Percentiles rank a stretch among this genome's conserved stretches.
These are phyloP conservation scores for Durio zibethinus DNA, from an alignment of 345 rosid genomes.

Conservation along the genomic window DNA sequence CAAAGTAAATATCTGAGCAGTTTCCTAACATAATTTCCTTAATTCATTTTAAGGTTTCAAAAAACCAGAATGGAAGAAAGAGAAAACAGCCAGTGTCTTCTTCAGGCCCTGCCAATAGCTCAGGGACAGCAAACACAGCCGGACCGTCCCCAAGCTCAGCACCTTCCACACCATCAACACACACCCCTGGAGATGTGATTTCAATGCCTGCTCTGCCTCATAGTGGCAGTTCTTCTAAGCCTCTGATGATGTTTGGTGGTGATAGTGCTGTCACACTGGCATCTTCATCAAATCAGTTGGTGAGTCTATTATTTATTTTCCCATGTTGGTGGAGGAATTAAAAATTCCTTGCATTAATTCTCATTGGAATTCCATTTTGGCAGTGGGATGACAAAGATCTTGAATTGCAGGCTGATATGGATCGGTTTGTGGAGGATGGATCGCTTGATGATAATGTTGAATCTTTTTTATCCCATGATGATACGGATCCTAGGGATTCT, in stretches of 20 bases:
- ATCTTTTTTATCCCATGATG: constrained; percentile 92
- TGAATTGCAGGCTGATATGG: constrained; percentile 94
- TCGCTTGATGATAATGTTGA: constrained; percentile 94
- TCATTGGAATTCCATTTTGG: constrained; percentile 50
- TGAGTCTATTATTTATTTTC: constrained; percentile 36
- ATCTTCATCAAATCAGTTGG: constrained; percentile 91
- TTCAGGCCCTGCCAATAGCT: constrained; percentile 98
- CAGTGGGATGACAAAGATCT: constrained; percentile 72
- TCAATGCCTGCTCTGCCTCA: constrained; percentile 88
- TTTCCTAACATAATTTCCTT: constrained; percentile 37
- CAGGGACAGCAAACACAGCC: constrained; percentile 96
- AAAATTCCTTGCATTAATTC: constrained; percentile 37
- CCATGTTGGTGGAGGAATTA: constrained; percentile 27
- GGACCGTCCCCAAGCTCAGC: constrained; percentile 99
- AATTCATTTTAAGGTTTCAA: constrained; percentile 62
- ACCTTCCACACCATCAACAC: constrained; percentile 97
- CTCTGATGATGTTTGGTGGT: constrained; percentile 63
- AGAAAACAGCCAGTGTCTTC: constrained; percentile 97
- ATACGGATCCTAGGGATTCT: constrained; percentile 73
- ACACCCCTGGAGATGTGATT: constrained; percentile 91
- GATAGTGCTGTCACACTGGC: constrained; percentile 86
- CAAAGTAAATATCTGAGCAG: constrained; percentile 2
- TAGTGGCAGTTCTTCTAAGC: constrained; percentile 78
- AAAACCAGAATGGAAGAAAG: constrained; percentile 92
- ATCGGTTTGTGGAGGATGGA: constrained; percentile 91